phyloP scores from a whole-genome alignment of 176 grass and related monocot species.

The Phyllostachys edulis region DNA sequence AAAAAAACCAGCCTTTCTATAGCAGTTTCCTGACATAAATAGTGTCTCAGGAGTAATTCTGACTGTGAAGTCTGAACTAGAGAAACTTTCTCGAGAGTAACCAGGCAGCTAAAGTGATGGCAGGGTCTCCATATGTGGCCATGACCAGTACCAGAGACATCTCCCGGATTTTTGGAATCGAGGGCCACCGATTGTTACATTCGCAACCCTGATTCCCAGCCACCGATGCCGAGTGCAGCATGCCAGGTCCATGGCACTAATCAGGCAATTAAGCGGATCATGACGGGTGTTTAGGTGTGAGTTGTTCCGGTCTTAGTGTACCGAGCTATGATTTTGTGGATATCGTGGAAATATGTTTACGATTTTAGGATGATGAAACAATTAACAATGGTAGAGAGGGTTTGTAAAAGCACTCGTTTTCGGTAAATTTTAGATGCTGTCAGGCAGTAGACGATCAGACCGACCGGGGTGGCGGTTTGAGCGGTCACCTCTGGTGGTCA shows the following conservation, averaged over 20 bases:
- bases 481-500: no score
- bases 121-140: not conserved
- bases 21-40: not conserved
- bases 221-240: not conserved
- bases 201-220: not conserved
- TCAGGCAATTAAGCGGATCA: not conserved
- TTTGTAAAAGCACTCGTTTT: no score
- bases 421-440: no score
- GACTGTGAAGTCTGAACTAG: not conserved
- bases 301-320: not conserved
- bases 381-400: no score
- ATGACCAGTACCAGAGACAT: not conserved
- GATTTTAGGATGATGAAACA: no score
- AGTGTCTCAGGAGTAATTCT: not conserved
- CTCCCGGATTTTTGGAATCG: conserved; percentile 1
- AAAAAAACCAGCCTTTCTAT: not conserved
- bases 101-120: not conserved
- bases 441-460: no score
- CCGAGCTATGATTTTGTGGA: not conserved
- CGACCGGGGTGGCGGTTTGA: no score
- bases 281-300: not conserved
- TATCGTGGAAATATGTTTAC: no score
- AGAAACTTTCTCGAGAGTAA: not conserved
- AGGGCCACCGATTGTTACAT: not conserved
- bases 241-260: not conserved